Evolutionary conservation across 345 rosid species (phyloP).

Genomic region (Populus deltoides): DNA sequence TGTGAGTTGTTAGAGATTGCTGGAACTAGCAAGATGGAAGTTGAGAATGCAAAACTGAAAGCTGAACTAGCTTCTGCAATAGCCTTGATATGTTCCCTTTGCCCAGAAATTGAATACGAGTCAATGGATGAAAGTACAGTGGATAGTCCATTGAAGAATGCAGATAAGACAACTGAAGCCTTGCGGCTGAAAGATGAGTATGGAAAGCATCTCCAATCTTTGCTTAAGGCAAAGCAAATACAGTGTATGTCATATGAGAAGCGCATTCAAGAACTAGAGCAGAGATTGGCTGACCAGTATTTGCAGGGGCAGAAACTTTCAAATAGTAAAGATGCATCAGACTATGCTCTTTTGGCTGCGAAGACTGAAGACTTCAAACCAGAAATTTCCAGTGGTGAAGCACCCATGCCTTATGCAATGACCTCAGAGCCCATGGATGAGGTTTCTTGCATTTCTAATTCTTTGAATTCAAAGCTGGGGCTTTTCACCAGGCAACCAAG

Average conservation of each 20-base stretch:
- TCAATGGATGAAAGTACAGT: constrained; percentile 59
- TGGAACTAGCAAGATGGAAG: constrained; percentile 94
- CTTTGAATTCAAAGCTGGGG: constrained; percentile 48
- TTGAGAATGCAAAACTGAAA: constrained; percentile 93
- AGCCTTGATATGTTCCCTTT: constrained; percentile 65
- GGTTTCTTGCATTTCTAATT: constrained; percentile 81
- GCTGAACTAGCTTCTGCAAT: constrained; percentile 97
- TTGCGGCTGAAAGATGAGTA: constrained; percentile 80
- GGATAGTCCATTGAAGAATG: constrained; percentile 58
- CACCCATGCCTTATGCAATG: constrained; percentile 43
- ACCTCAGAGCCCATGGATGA: constrained; percentile 91
- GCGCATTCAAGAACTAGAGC: constrained; percentile 91
- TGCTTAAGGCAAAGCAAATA: constrained; percentile 74
- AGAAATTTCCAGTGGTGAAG: constrained; percentile 41
- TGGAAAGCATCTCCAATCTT: constrained; percentile 61
- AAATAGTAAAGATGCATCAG: constrained; percentile 45
- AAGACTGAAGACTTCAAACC: constrained; percentile 45
- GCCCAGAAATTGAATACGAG: constrained; percentile 65
- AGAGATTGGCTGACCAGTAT: constrained; percentile 70
- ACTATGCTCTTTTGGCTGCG: constrained; percentile 31
- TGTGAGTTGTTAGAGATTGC: constrained; percentile 77
- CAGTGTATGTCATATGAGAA: constrained; percentile 82
- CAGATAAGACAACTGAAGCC: constrained; percentile 81
- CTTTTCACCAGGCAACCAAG: constrained; percentile 57
- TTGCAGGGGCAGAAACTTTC: constrained; percentile 57